Percentiles rank a stretch among this genome's conserved stretches.
Conservation (phyloP, 441 rosid species). For the Breynia disticha region DNA sequence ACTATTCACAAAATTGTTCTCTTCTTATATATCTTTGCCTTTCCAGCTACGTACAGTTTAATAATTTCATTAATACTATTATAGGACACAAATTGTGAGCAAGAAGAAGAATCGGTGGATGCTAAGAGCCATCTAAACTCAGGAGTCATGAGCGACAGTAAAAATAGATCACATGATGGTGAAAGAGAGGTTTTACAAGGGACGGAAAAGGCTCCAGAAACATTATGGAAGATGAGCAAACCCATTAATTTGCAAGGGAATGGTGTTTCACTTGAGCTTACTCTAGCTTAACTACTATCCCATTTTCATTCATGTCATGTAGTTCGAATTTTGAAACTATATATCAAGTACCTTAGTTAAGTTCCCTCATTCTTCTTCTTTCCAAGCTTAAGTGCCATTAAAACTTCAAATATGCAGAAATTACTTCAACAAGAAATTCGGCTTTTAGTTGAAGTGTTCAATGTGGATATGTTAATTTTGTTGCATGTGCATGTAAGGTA, state of each 20-base stretch:
- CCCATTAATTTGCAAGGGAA: constrained; percentile 13
- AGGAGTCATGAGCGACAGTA: not conserved
- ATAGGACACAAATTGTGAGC: constrained; percentile 19
- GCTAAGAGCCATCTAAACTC: constrained; percentile 21
- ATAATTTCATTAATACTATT: not conserved
- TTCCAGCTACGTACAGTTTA: not conserved
- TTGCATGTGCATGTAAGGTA: no score
- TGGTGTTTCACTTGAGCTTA: constrained; percentile 48
- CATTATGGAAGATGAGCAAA: constrained; percentile 18
- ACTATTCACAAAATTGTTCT: not conserved
- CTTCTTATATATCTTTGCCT: not conserved
- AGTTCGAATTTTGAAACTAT: no score
- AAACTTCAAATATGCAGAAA: no score
- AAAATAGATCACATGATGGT: no score
- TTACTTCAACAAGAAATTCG: no score
- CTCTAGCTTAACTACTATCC: constrained; percentile 26
- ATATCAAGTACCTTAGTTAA: no score
- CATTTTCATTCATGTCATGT: no score
- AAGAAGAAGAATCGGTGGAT: constrained; percentile 14
- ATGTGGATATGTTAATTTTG: no score
- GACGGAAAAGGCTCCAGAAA: constrained; percentile 13
- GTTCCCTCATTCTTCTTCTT: no score
- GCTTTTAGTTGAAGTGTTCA: no score
- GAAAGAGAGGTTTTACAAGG: constrained; percentile 15
- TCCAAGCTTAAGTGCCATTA: no score